phyloP scores from a whole-genome alignment of 768 basidiomycete genomes.

The Lentinula sp. region DNA sequence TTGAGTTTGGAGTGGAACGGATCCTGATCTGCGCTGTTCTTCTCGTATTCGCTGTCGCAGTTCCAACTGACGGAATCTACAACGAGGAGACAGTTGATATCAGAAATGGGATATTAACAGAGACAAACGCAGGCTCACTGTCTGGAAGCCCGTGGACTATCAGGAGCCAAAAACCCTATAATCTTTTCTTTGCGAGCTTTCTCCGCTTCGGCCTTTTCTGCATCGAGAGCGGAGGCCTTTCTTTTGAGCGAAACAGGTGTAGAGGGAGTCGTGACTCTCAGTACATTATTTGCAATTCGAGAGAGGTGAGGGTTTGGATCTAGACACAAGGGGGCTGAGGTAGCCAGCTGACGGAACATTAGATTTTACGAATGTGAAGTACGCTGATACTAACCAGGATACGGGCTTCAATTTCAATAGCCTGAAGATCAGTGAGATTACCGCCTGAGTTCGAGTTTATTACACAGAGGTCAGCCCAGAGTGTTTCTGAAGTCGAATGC shows the following conservation, averaged over 20 bases:
- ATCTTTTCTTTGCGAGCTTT: conserved; percentile 69
- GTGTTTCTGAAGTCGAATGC: conserved; percentile 69
- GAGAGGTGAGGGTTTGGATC: conserved; percentile 75
- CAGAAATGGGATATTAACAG: neutral
- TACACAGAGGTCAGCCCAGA: conserved; percentile 75
- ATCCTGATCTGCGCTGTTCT: neutral
- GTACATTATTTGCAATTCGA: conserved; percentile 68
- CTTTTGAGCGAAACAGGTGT: conserved; percentile 71
- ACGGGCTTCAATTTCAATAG: conserved; percentile 69
- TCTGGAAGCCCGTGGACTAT: conserved; percentile 20
- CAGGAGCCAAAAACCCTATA: conserved; percentile 72
- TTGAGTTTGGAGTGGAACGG: conserved; percentile 10
- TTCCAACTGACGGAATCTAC: conserved; percentile 21
- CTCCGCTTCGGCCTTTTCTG: conserved; percentile 73
- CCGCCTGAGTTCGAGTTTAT: conserved; percentile 52
- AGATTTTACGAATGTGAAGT: conserved; percentile 1
- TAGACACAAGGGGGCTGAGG: conserved; percentile 70
- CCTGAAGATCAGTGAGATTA: conserved; percentile 67
- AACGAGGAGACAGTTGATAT: neutral
- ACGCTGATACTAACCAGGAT: conserved; percentile 48
- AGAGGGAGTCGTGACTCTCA: conserved; percentile 69
- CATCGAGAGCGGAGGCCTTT: conserved; percentile 63
- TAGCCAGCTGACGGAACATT: conserved; percentile 50
- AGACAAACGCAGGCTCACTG: conserved; percentile 23
- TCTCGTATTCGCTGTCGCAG: conserved; percentile 11